Evolutionary conservation across 352 stramenopile species (phyloP).

Genomic region (Phytophthora pisi): DNA sequence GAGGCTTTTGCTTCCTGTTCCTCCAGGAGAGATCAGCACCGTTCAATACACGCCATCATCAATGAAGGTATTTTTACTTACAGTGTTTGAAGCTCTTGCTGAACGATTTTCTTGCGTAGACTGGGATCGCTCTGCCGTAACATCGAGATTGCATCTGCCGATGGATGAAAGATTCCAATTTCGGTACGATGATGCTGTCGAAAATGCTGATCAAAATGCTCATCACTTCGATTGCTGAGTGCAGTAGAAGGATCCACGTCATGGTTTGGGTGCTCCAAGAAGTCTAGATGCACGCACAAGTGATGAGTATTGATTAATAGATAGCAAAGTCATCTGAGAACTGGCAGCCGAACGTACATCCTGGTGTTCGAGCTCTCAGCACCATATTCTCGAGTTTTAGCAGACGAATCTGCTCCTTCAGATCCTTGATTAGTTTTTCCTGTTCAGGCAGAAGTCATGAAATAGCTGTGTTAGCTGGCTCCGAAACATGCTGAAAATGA

Average conservation of each 20-base stretch:
- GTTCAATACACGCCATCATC: not conserved
- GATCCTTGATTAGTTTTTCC: slow-evolving; percentile 74
- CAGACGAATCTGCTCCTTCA: slow-evolving; percentile 71
- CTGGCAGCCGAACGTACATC: slow-evolving; percentile 40
- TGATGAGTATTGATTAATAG: not conserved
- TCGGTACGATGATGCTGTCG: slow-evolving; percentile 3
- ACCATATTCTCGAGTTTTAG: slow-evolving; percentile 77
- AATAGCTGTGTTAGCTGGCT: not conserved
- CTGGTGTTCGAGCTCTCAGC: slow-evolving; percentile 65
- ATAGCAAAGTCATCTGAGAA: no score
- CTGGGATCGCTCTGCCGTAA: slow-evolving; percentile 8
- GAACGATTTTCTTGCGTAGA: slow-evolving; percentile 7
- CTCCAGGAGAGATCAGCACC: not conserved
- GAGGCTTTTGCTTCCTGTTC: slow-evolving; percentile 24
- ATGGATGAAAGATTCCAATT: slow-evolving; percentile 1
- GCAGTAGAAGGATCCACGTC: not conserved
- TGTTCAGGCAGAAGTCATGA: slow-evolving; percentile 10
- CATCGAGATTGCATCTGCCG: not conserved
- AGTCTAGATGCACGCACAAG: slow-evolving; percentile 36
- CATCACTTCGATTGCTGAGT: slow-evolving; percentile 7
- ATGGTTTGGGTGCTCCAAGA: slow-evolving; percentile 45
- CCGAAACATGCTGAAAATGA: not conserved
- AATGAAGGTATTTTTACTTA: slow-evolving; percentile 13
- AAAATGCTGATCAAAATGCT: not conserved
- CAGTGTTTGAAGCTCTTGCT: slow-evolving; percentile 25